Conservation (phyloP, 1,139 yeast genomes). For the Saccharomyces hybrid region DNA sequence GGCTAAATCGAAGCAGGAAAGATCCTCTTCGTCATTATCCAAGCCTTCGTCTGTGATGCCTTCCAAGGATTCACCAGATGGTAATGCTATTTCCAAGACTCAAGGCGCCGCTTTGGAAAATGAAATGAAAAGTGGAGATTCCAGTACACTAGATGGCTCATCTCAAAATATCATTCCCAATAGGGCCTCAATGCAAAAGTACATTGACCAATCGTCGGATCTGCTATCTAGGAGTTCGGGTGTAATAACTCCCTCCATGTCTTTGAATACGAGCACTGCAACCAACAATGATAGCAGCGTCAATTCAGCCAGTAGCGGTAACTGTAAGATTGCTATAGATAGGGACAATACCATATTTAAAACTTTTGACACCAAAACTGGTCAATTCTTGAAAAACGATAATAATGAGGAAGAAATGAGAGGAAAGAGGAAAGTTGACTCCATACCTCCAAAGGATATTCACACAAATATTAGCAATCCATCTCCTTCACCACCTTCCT, state of each 20-base stretch:
- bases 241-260: neutral
- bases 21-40: neutral
- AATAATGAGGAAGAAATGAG: neutral
- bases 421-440: neutral
- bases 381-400: constrained; percentile 20
- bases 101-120: neutral
- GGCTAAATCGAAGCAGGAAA: neutral
- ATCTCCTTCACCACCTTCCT: neutral
- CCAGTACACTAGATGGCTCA: neutral
- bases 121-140: neutral
- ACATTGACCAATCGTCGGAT: neutral
- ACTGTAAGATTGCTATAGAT: neutral
- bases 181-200: neutral
- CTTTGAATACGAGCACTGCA: neutral
- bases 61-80: neutral
- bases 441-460: neutral
- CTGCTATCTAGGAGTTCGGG: neutral
- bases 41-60: neutral
- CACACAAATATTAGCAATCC: neutral
- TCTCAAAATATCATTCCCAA: neutral
- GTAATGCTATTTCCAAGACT: neutral
- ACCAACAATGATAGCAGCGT: neutral
- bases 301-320: neutral
- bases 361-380: constrained; percentile 29
- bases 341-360: constrained; percentile 18